These are phyloP conservation scores for Alisma plantagoaquatica DNA, from an alignment of 106 monocot genomes.

Conservation along the genomic window DNA sequence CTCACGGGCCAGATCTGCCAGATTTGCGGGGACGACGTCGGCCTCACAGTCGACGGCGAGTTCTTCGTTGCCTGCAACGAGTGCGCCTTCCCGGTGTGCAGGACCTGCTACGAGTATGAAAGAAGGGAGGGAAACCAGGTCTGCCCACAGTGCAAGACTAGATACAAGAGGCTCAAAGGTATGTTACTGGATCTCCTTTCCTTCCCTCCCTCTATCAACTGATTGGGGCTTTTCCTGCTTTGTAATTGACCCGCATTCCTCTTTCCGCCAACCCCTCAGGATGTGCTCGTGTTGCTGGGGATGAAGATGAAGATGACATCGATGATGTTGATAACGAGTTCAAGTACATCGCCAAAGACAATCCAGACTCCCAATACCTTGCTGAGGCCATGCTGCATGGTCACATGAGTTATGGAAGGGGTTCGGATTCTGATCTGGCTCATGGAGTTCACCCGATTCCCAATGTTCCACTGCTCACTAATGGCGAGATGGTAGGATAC, in stretches of 20 bases:
- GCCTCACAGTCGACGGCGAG: constrained; percentile 66
- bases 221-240: neutral
- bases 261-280: constrained; percentile 20
- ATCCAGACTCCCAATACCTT: constrained; percentile 40
- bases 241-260: neutral
- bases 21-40: constrained; percentile 97
- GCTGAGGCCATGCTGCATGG: constrained; percentile 75
- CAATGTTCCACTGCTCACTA: constrained; percentile 78
- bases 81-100: constrained; percentile 86
- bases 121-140: constrained; percentile 82
- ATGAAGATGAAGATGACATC: constrained; percentile 87
- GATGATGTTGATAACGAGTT: constrained; percentile 98
- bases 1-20: constrained; percentile 84
- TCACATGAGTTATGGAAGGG: constrained; percentile 93
- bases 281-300: constrained; percentile 70
- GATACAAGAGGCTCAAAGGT: constrained; percentile 94
- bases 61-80: constrained; percentile 95
- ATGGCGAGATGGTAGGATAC: constrained; percentile 74
- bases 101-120: constrained; percentile 88
- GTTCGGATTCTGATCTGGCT: constrained; percentile 40
- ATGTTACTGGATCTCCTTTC: neutral
- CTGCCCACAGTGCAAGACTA: constrained; percentile 96
- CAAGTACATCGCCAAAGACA: constrained; percentile 30
- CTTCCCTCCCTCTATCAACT: neutral
- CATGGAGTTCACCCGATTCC: constrained; percentile 42